Percentiles rank a stretch among this genome's conserved stretches.
phyloP scores from a whole-genome alignment of 2,329 filamentous ascomycete genomes.

The Diaporthe capsici region DNA sequence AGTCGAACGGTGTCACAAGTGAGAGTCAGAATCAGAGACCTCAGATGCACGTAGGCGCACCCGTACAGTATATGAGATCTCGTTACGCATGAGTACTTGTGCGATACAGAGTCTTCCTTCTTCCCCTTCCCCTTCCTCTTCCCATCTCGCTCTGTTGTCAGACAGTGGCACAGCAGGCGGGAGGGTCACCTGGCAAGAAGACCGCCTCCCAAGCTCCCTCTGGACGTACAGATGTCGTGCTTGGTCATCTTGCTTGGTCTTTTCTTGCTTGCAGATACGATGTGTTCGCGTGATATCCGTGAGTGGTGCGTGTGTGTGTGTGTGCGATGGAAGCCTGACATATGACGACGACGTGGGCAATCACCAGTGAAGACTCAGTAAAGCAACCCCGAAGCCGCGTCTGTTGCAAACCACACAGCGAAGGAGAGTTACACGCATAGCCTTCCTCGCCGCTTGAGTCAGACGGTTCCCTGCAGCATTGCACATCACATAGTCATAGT shows the following conservation, averaged over 20 bases:
- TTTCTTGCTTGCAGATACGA: constrained; percentile 32
- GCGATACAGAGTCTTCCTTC: not conserved
- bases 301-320: not conserved
- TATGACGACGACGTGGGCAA: not conserved
- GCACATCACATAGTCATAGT: not conserved
- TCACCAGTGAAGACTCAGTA: not conserved
- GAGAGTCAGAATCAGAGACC: constrained; percentile 38
- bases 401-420: not conserved
- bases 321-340: not conserved
- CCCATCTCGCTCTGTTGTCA: constrained; percentile 7
- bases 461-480: constrained; percentile 28
- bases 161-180: constrained; percentile 32
- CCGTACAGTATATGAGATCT: constrained; percentile 48
- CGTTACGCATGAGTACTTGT: constrained; percentile 37
- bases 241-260: constrained; percentile 28
- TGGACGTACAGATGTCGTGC: constrained; percentile 25
- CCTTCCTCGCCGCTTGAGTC: not conserved
- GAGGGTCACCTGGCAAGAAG: constrained; percentile 16
- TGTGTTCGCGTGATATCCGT: constrained; percentile 18
- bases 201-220: not conserved
- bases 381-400: not conserved
- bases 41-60: constrained; percentile 46
- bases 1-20: constrained; percentile 22
- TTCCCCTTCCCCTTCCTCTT: not conserved
- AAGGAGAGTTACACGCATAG: not conserved